Conservation (phyloP, 306 rosid genomes). For the Carpinus viminea region DNA sequence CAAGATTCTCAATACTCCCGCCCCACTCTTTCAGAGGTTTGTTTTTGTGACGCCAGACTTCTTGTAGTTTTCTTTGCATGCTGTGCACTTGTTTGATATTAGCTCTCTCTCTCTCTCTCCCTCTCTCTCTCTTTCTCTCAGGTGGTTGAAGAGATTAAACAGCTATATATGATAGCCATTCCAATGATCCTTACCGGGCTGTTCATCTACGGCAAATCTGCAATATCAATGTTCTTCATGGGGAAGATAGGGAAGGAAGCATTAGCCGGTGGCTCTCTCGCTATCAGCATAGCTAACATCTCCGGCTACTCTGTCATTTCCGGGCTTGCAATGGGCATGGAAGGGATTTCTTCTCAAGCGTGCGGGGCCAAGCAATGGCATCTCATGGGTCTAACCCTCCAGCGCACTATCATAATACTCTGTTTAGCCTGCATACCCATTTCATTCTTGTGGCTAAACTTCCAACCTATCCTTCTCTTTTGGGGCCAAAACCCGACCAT, state of each 20-base stretch:
- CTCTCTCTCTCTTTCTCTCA: not conserved
- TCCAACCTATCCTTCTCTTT: slow-evolving; percentile 14
- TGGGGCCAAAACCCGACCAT: slow-evolving; percentile 34
- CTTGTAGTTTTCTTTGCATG: slow-evolving; percentile 4
- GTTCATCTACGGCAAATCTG: slow-evolving; percentile 36
- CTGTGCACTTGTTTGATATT: not conserved
- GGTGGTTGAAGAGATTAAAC: slow-evolving; percentile 34
- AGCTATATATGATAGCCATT: slow-evolving; percentile 30
- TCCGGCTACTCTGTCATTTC: slow-evolving; percentile 45
- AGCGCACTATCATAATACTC: slow-evolving; percentile 33
- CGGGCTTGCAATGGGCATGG: slow-evolving; percentile 49
- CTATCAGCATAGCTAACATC: slow-evolving; percentile 48
- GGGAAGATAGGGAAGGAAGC: slow-evolving; percentile 37
- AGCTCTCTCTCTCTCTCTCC: not conserved
- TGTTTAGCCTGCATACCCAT: slow-evolving; percentile 33
- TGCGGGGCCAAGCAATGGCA: slow-evolving; percentile 42
- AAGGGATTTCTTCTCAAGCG: slow-evolving; percentile 59
- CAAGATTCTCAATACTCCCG: not conserved
- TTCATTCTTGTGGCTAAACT: slow-evolving; percentile 35
- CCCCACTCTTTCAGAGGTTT: slow-evolving; percentile 16
- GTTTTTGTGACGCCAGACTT: not conserved
- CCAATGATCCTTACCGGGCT: slow-evolving; percentile 42
- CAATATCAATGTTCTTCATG: slow-evolving; percentile 47
- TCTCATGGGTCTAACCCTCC: slow-evolving; percentile 42
- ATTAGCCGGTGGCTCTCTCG: slow-evolving; percentile 45